Base-by-base conservation (phyloP, 345 rosid genomes). In the Pseudoturritis turrita region DNA sequence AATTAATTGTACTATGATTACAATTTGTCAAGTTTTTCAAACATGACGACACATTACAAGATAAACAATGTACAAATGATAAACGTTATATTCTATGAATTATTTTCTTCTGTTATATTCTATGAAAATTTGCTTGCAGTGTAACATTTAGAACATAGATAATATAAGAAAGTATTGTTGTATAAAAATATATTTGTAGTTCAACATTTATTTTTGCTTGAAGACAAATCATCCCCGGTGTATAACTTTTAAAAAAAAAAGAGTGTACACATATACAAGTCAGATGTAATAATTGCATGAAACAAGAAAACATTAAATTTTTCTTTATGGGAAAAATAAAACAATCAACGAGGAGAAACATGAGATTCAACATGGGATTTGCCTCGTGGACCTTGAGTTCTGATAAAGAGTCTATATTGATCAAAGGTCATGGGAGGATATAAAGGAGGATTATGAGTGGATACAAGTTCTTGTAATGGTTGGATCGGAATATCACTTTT, bases 311-410 rank as follows among this genome's bases (percentile, higher is more conserved):
- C 9, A 62, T 19, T 2, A 62, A n/a, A 8, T 0, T 33, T 35
- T 63, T 43, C 17, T 59, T 31, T 39, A 4, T 1, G 26, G 18
- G 7, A 19, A 46, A 4, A 29, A 28, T 31, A 7, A 47, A 25
- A 57, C 36, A 70, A 59, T 77, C 52, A 77, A 51, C 76, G 77
- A 58, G 80, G 73, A 50, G 80, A 77, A 40, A 75, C 80, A 12
- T 81, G 70, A 18, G 98, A 81, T 5, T 94, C 92, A 6, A 94
- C 95, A 74, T 94, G 97, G 8, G 90, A 86, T 83, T 94, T 94
- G 51, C 98, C 98, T 3, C 62, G 60, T 2, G 97, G 98, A 72
- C 98, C 98, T 60, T 69, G 87, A 54, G 68, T 71, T 75, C 97
- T 80, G 28, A 89, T 89, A 80, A 81, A 91, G 57, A 81, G 89